Evolutionary conservation across 306 rosid genomes (phyloP), one percentile per base, ranked within the genome.

Genomic region (Datisca glomerata): DNA sequence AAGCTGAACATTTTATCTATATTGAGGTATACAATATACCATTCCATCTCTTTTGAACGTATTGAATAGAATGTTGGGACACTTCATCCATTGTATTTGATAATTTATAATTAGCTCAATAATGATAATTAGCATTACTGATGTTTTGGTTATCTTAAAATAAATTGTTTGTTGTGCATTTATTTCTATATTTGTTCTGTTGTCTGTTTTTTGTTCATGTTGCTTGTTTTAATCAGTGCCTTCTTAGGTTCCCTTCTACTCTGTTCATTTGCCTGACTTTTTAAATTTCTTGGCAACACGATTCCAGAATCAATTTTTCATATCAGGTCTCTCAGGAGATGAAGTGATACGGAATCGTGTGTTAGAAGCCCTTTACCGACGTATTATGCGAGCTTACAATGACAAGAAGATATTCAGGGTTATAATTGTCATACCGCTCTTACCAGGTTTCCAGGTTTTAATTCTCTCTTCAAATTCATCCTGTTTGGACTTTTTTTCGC

Each of bases 371-470:
- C 56, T 91, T 36, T 78, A 66, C 34, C 81, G 56, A 18, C 78
- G 94, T 14, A 71, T 91, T 51, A 64, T 73, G 78, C 77, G 84
- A 68, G 98, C 98, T 42, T 65, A 70, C 76, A 76, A 66, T 56
- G 92, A 91, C 25, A 61, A 84, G 61, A 91, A 80, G 71, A 23
- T 45, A 60, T 91, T 91, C 60, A 72, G 98, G 75, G 93, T 73
- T 68, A 78, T 91, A 52, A 47, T 91, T 63, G 85, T 91, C 67
- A 75, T 91, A 66, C 98, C 98, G 9, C 98, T 91, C 40, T 59
- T 91, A 53, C 96, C 98, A 21, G 98, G 96, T 55, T 91, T 91
- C 80, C 96, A 91, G 95, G 93, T 89, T 55, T 45, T 57, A 40
- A 15, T 64, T 60, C 36, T 55, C n/a, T 48, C n/a, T 18, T 21